These are phyloP conservation scores for Pseudognaphalium luteoalbum DNA, from an alignment of 129 eudicot species.

Conservation along the genomic window DNA sequence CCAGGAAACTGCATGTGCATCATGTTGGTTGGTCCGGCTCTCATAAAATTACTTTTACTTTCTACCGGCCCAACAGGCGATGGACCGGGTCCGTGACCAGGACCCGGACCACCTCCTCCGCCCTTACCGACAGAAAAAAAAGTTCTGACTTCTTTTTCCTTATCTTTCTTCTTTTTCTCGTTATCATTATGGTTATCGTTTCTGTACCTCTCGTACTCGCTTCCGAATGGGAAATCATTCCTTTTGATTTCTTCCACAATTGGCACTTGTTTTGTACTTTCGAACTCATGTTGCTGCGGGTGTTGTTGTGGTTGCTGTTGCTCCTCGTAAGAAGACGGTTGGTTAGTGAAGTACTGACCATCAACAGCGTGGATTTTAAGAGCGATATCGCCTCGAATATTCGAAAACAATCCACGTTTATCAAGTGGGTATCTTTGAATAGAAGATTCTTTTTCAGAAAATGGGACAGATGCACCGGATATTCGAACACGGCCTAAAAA, in stretches of 20 bases:
- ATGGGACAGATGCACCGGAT: slow-evolving; percentile 60
- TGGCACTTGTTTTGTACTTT: slow-evolving; percentile 13
- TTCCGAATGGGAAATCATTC: slow-evolving; percentile 28
- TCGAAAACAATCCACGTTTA: slow-evolving; percentile 78
- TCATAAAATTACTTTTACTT: slow-evolving; percentile 35
- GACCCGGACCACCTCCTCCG: slow-evolving; percentile 2
- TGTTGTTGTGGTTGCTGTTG: neutral
- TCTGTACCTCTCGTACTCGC: slow-evolving; percentile 41
- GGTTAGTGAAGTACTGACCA: slow-evolving; percentile 22
- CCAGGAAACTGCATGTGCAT: slow-evolving; percentile 71
- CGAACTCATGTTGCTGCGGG: slow-evolving; percentile 24
- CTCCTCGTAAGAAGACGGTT: neutral
- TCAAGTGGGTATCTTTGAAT: slow-evolving; percentile 79
- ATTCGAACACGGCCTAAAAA: slow-evolving; percentile 80
- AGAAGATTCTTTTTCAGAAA: slow-evolving; percentile 45
- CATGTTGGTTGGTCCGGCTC: slow-evolving; percentile 46
- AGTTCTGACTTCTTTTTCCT: slow-evolving; percentile 62
- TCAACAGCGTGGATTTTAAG: slow-evolving; percentile 40
- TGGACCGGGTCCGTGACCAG: neutral
- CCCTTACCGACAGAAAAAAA: slow-evolving; percentile 66
- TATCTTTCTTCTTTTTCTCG: slow-evolving; percentile 44
- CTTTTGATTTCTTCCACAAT: slow-evolving; percentile 38
- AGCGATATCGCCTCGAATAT: slow-evolving; percentile 77
- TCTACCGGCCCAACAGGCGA: slow-evolving; percentile 33
- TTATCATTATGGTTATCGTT: slow-evolving; percentile 1